Percentiles rank a stretch among this genome's conserved stretches.
phyloP scores from a whole-genome alignment of 306 rosid genomes.

The Morella rubra region DNA sequence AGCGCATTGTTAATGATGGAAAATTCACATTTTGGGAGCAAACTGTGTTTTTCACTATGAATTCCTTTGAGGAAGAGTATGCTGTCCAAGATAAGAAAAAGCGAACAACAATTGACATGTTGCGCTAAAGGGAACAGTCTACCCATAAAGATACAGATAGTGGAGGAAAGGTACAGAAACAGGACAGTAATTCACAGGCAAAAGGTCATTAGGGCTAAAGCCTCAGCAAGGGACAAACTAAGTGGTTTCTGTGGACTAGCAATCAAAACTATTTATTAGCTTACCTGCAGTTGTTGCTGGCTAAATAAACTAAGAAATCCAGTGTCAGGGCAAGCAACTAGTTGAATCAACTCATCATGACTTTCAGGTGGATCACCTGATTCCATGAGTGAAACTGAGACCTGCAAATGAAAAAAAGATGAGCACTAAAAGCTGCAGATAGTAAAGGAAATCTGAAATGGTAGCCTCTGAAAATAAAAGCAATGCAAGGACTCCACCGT shows the following conservation, averaged over 20 bases:
- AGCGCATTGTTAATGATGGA: neutral
- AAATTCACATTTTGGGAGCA: neutral
- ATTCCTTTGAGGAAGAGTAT: neutral
- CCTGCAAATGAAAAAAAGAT: conserved; percentile 44
- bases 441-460: neutral
- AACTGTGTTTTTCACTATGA: neutral
- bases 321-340: conserved; percentile 69
- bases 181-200: neutral
- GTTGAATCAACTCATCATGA: conserved; percentile 74
- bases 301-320: conserved; percentile 79
- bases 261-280: conserved; percentile 19
- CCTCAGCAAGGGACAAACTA: conserved; percentile 12
- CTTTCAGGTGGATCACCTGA: conserved; percentile 59
- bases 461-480: neutral
- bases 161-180: conserved; percentile 9
- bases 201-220: conserved; percentile 1
- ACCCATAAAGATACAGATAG: neutral
- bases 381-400: conserved; percentile 77
- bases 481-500: neutral
- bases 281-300: conserved; percentile 87
- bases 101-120: neutral
- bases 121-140: neutral
- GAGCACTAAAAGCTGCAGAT: conserved; percentile 18
- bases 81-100: neutral
- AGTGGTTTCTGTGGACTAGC: conserved; percentile 15